Conservation (phyloP, 176 grass and related monocot species). For the Paspalum vaginatum region DNA sequence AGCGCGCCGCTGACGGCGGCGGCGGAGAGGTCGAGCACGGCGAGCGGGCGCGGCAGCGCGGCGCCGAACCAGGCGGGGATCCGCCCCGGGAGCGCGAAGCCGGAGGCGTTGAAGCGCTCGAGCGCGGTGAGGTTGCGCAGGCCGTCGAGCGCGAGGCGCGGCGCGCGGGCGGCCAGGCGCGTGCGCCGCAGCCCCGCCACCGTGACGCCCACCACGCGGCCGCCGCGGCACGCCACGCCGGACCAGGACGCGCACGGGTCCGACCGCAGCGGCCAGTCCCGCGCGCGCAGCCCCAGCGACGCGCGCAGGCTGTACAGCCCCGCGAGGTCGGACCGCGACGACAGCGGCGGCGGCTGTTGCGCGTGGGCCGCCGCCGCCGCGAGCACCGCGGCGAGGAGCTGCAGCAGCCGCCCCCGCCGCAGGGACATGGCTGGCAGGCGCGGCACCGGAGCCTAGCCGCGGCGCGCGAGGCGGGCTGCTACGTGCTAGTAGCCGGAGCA, state of each 20-base stretch:
- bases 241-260: slow-evolving; percentile 68
- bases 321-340: slow-evolving; percentile 48
- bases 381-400: neutral
- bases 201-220: slow-evolving; percentile 65
- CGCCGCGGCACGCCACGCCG: slow-evolving; percentile 61
- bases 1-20: slow-evolving; percentile 57
- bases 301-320: slow-evolving; percentile 68
- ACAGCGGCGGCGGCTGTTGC: slow-evolving; percentile 24
- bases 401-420: neutral
- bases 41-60: slow-evolving; percentile 43
- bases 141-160: slow-evolving; percentile 52
- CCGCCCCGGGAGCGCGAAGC: slow-evolving; percentile 68
- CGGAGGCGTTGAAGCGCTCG: slow-evolving; percentile 76
- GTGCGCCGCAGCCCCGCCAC: slow-evolving; percentile 74
- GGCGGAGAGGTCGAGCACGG: slow-evolving; percentile 61
- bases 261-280: slow-evolving; percentile 63
- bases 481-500: neutral
- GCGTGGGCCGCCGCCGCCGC: slow-evolving; percentile 33
- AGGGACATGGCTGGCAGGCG: neutral
- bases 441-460: neutral
- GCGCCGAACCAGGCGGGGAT: slow-evolving; percentile 69
- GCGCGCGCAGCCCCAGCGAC: slow-evolving; percentile 66
- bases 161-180: slow-evolving; percentile 28
- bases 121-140: slow-evolving; percentile 59
- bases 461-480: neutral